Percentiles rank a stretch among this genome's conserved stretches.
Conservation (phyloP, 805 yeast species). For the Candida ortonii region DNA sequence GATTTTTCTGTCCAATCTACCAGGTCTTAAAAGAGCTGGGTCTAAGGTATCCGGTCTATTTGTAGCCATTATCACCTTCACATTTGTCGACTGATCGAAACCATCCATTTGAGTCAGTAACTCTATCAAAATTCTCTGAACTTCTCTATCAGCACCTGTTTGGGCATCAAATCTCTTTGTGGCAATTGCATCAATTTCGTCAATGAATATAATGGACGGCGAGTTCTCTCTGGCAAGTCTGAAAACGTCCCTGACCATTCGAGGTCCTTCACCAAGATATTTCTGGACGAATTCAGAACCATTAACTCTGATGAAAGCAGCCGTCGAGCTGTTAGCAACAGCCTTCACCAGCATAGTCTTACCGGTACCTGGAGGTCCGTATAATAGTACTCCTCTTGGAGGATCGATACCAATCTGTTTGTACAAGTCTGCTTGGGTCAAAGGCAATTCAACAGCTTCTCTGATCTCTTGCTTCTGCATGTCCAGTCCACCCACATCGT, state of each 20-base stretch:
- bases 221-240: constrained; percentile 96
- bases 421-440: constrained; percentile 92
- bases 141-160: constrained; percentile 99
- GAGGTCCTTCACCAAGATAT: constrained; percentile 98
- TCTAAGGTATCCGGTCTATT: constrained; percentile 99
- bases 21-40: constrained; percentile 97
- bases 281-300: constrained; percentile 99
- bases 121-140: constrained; percentile 94
- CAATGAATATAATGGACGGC: constrained; percentile 95
- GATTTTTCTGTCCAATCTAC: constrained; percentile 96
- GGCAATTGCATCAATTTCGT: constrained; percentile 98
- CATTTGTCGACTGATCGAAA: constrained; percentile 91
- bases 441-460: constrained; percentile 96
- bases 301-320: constrained; percentile 92
- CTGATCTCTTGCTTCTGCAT: constrained; percentile 99
- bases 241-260: constrained; percentile 99
- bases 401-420: constrained; percentile 98
- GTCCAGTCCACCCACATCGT: constrained; percentile 98
- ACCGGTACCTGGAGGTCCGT: constrained; percentile 99
- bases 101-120: constrained; percentile 99
- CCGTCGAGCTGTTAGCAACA: constrained; percentile 94
- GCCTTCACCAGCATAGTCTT: constrained; percentile 99
- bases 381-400: constrained; percentile 93
- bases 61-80: constrained; percentile 98
- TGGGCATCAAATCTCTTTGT: constrained; percentile 99